These are phyloP conservation scores for Dunaliella sp. DNA, from an alignment of 139 green algal genomes.

Conservation along the genomic window DNA sequence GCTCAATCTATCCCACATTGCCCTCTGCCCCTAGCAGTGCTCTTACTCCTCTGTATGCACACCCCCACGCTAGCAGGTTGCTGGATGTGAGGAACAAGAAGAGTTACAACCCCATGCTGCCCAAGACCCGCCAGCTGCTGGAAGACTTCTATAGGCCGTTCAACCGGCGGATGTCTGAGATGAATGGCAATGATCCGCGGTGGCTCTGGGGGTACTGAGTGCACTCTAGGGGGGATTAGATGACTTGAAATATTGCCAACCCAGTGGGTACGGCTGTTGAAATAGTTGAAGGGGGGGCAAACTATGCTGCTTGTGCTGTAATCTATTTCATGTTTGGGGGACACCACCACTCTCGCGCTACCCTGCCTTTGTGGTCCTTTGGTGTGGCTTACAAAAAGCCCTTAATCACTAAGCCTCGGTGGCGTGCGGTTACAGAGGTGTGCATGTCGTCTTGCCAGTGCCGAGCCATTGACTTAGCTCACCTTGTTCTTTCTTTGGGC, in stretches of 20 bases:
- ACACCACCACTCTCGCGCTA: not conserved
- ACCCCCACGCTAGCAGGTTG: too few relatives aligned
- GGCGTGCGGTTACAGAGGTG: too few relatives aligned
- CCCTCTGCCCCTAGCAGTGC: too few relatives aligned
- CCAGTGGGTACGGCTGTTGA: not conserved
- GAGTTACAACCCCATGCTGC: conserved; percentile 17
- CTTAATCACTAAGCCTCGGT: too few relatives aligned
- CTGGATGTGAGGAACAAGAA: conserved; percentile 11
- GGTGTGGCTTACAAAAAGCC: too few relatives aligned
- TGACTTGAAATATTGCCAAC: not conserved
- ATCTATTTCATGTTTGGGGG: not conserved
- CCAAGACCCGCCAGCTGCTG: conserved; percentile 12
- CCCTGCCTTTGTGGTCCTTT: not conserved
- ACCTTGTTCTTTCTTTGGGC: too few relatives aligned
- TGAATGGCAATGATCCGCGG: conserved; percentile 22
- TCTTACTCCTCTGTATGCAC: too few relatives aligned
- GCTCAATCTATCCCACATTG: too few relatives aligned
- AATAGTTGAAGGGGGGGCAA: too few relatives aligned
- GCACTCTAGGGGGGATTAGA: not conserved
- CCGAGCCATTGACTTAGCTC: too few relatives aligned
- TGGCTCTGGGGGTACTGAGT: conserved; percentile 41
- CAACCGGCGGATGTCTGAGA: conserved; percentile 27
- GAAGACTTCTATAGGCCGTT: conserved; percentile 33
- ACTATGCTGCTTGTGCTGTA: too few relatives aligned
- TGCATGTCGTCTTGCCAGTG: too few relatives aligned